phyloP scores from a whole-genome alignment of 306 rosid genomes.

The Cucurbita pepo region DNA sequence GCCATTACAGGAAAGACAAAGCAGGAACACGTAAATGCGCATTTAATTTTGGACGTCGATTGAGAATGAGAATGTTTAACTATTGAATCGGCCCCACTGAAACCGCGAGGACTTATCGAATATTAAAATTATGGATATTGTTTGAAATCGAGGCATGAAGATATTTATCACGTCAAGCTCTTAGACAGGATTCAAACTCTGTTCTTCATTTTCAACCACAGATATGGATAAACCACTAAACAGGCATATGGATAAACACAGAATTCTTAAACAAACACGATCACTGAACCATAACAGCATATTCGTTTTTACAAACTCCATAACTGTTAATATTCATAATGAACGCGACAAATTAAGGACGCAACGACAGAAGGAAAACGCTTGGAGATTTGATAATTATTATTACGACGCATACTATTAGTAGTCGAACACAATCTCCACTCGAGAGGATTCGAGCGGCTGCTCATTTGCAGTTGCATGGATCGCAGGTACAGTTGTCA shows the following conservation, averaged over 20 bases:
- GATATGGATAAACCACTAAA: neutral
- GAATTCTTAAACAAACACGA: neutral
- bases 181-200: neutral
- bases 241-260: neutral
- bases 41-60: neutral
- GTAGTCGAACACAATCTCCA: neutral
- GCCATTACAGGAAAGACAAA: neutral
- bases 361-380: neutral
- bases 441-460: neutral
- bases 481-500: constrained; percentile 38
- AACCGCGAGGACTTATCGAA: neutral
- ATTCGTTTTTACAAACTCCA: neutral
- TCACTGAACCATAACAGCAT: neutral
- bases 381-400: neutral
- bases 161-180: neutral
- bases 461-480: constrained; percentile 53
- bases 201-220: neutral
- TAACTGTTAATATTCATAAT: neutral
- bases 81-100: neutral
- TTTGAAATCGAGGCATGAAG: neutral
- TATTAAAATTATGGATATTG: too few species aligned
- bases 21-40: neutral
- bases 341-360: neutral
- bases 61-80: neutral
- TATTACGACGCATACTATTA: neutral